Conservation (phyloP, 805 yeast genomes). For the Metschnikowia shivogae region DNA sequence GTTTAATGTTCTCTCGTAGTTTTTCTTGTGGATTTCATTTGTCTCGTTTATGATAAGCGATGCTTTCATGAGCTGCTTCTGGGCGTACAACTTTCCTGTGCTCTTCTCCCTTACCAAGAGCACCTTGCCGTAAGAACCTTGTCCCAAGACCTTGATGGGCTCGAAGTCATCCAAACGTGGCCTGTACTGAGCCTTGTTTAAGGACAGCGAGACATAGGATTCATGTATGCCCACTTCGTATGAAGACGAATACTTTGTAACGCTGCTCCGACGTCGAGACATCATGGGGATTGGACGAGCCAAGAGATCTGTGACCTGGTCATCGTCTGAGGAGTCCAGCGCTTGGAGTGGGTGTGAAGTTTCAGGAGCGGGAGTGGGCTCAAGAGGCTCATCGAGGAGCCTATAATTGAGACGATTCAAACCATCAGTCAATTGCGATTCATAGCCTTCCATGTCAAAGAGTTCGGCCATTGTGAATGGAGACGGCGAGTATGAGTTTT, state of each 20-base stretch:
- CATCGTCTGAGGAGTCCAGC: constrained; percentile 14
- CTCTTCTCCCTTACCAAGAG: constrained; percentile 62
- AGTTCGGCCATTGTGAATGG: constrained; percentile 27
- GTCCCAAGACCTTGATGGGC: constrained; percentile 73
- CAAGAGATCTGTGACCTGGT: constrained; percentile 16
- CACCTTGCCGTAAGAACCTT: constrained; percentile 89
- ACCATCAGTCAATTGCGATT: constrained; percentile 14
- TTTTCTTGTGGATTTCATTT: constrained; percentile 20
- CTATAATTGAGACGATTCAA: constrained; percentile 24
- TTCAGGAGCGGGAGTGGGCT: constrained; percentile 4
- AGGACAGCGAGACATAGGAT: constrained; percentile 27
- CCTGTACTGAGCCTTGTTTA: constrained; percentile 11
- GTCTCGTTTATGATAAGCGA: constrained; percentile 54
- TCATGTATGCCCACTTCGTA: constrained; percentile 33
- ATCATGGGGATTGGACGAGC: constrained; percentile 13
- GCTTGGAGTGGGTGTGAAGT: not conserved
- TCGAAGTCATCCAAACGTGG: constrained; percentile 54
- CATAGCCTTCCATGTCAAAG: constrained; percentile 35
- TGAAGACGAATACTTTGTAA: constrained; percentile 22
- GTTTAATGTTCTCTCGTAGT: constrained; percentile 71
- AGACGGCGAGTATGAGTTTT: no score
- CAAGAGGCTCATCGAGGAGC: constrained; percentile 16
- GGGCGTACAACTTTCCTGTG: constrained; percentile 71
- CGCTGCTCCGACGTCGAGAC: constrained; percentile 18
- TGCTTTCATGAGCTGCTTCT: constrained; percentile 81